These are phyloP conservation scores for Monilinia aucupariae DNA, from an alignment of 2,329 filamentous ascomycete genomes.

Conservation along the genomic window DNA sequence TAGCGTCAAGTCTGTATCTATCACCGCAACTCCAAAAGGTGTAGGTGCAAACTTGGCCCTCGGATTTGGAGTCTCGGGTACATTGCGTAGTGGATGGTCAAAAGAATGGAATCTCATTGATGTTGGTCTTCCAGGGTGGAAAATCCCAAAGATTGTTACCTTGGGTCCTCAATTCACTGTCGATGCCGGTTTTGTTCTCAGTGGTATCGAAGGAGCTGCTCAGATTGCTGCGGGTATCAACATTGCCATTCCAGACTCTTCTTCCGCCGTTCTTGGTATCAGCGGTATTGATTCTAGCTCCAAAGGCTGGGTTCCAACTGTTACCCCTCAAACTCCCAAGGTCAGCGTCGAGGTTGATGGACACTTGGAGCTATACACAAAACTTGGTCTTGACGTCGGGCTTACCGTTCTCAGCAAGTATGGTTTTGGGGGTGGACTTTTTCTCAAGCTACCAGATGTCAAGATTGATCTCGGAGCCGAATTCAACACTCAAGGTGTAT, in stretches of 20 bases:
- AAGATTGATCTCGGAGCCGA: slow-evolving; percentile 8
- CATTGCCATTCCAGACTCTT: slow-evolving; percentile 9
- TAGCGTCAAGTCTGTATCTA: slow-evolving; percentile 8
- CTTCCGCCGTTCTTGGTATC: slow-evolving; percentile 14
- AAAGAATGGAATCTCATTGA: slow-evolving; percentile 15
- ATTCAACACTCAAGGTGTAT: slow-evolving; percentile 16
- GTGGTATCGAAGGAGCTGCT: slow-evolving; percentile 9
- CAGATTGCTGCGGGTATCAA: slow-evolving; percentile 4
- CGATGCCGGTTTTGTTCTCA: slow-evolving; percentile 15
- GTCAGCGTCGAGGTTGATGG: slow-evolving; percentile 14
- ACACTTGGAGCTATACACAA: slow-evolving; percentile 6
- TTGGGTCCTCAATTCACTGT: slow-evolving; percentile 15
- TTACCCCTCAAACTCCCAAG: slow-evolving; percentile 11
- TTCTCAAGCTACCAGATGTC: slow-evolving; percentile 9
- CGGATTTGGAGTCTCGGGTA: slow-evolving; percentile 13
- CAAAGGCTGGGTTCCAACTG: slow-evolving; percentile 8
- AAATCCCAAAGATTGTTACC: slow-evolving; percentile 8
- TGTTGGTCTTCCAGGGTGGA: slow-evolving; percentile 11
- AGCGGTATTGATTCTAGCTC: slow-evolving; percentile 6
- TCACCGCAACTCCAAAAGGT: slow-evolving; percentile 8
- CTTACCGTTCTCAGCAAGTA: slow-evolving; percentile 12
- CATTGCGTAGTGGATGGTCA: slow-evolving; percentile 13
- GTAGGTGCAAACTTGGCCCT: slow-evolving; percentile 15
- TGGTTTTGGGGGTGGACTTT: slow-evolving; percentile 14
- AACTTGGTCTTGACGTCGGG: slow-evolving; percentile 12